Evolutionary conservation across 1,284 basidiomycete species (phyloP).

Genomic region (Neonothopanus nambi): DNA sequence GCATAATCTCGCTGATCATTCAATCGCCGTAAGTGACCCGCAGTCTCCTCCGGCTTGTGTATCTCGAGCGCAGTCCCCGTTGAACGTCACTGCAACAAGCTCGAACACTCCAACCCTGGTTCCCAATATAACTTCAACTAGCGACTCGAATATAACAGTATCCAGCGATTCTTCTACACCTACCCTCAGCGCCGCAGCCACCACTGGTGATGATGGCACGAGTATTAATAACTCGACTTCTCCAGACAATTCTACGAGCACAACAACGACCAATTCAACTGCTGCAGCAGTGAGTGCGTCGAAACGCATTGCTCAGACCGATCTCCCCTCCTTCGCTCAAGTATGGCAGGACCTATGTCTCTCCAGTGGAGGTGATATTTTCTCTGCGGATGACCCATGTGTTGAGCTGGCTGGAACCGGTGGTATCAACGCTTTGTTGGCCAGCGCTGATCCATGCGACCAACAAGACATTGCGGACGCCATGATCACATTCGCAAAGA

Average conservation of each 20-base stretch:
- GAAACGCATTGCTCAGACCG: conserved; percentile 26
- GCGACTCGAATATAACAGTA: no score
- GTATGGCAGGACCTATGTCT: conserved; percentile 40
- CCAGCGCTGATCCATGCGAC: conserved; percentile 44
- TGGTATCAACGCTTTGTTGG: conserved; percentile 43
- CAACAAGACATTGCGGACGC: conserved; percentile 48
- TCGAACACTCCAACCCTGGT: no score
- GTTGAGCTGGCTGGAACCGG: conserved; percentile 38
- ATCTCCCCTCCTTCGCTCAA: no score
- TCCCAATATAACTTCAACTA: no score
- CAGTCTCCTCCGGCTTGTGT: conserved; percentile 28
- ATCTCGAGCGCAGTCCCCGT: neutral
- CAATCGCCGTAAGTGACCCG: conserved; percentile 24
- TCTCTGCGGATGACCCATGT: conserved; percentile 39
- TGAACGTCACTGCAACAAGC: no score
- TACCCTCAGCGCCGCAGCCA: no score
- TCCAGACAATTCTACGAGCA: neutral
- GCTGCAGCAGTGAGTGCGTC: conserved; percentile 14
- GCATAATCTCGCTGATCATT: neutral
- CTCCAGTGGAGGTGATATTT: conserved; percentile 36
- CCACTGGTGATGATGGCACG: no score
- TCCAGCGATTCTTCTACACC: no score
- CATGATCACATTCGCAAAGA: conserved; percentile 51
- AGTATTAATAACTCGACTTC: neutral
- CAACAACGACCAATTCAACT: conserved; percentile 8